Base-by-base conservation (phyloP, 2,329 filamentous ascomycete genomes). In the Rutstroemia sp. region DNA sequence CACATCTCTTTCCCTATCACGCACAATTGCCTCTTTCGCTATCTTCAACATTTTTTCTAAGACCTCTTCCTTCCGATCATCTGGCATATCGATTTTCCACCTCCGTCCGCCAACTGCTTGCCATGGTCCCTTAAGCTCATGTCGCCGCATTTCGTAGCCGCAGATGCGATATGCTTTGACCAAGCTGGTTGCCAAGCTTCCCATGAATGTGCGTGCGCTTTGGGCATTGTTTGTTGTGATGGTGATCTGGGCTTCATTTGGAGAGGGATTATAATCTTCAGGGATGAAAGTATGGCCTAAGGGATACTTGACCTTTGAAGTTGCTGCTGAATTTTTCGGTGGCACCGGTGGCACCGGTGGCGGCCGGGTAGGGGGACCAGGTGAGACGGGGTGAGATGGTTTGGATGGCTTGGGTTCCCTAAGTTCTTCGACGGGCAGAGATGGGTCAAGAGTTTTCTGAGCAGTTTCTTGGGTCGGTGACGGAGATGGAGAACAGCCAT, bases 251-350 rank as follows among this genome's bases (percentile, higher is more conserved):
- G 19, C 14, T 12, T 54, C 51, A 17, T 25, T 48, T 21, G 16
- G 19, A 54, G 25, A 19, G 7, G 42, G 42, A 16, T 17, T 4
- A 6, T 48, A 14, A 7, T 44, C 14, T 2, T 42, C 16, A 6
- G 51, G 51, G 2, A 54, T 5, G 38, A 25, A 54, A 19, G 16
- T 25, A 48, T 54, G 51, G n/a, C 51, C 51, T 16, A 54, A 30
- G 39, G 51, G 51, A 48, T 27, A 54, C n/a, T n/a, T 48, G 30
- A 34, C 6, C 34, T 36, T 17, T 19, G 23, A 21, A 47, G n/a
- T 12, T 4, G 23, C 27, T 5, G 12, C 17, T 6, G 2, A 34
- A 34, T 9, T 14, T 34, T 1, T 34, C 12, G 30, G 30, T 34
- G 12, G 30, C 12, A 10, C 2, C 12, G 30, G 30, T 34, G 12